Evolutionary conservation across 2,329 filamentous ascomycete species (phyloP), one percentile per base, ranked within the genome.

Genomic region (Hypoxylon sp.): DNA sequence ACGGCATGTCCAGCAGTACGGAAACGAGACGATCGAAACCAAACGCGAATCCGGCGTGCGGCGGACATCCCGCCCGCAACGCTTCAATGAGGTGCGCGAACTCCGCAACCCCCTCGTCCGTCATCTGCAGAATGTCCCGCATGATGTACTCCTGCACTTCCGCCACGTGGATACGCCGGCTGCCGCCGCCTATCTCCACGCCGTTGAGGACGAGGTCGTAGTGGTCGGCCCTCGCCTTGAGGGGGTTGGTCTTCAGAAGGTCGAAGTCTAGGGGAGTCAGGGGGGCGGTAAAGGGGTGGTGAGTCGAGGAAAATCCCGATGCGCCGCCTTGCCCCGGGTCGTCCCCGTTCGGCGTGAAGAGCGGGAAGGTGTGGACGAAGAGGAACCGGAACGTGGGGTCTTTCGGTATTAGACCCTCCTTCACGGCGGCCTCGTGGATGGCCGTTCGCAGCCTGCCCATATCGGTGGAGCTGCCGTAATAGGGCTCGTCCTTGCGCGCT

Each of bases 201-300:
- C 95, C 95, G 75, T 99, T 99, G 71, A 98, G 87, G 0, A 99
- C 94, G 13, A 99, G 87, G 72, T 99, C 95, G 79, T 97, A 99
- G 75, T 97, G 94, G 71, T 97, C 94, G 3, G 91, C 96, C 70
- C 85, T 87, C 1, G 88, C 93, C 48, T 84, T 78, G 0, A 93
- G 82, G 0, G 95, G 94, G 41, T 93, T 84, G 0, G 84, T 88
- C 37, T 88, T 82, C 1, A 98, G 86, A 0, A 92, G 78, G 39
- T 93, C 89, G 15, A 97, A 85, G 74, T 98, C 94, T 4, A 81
- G 80, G 0, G 84, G 77, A 0, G 87, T 87, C 34, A 91, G 87
- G 0, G 95, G 95, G 0, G 95, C 92, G 0, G 95, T 99, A 78
- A 99, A 99, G 0, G 95, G 95, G 75, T 99, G 95, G 74, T 99